Percentiles rank a stretch among this genome's conserved stretches.
phyloP scores from a whole-genome alignment of 148 eudicot genomes.

The Dysphania ambrosioides region DNA sequence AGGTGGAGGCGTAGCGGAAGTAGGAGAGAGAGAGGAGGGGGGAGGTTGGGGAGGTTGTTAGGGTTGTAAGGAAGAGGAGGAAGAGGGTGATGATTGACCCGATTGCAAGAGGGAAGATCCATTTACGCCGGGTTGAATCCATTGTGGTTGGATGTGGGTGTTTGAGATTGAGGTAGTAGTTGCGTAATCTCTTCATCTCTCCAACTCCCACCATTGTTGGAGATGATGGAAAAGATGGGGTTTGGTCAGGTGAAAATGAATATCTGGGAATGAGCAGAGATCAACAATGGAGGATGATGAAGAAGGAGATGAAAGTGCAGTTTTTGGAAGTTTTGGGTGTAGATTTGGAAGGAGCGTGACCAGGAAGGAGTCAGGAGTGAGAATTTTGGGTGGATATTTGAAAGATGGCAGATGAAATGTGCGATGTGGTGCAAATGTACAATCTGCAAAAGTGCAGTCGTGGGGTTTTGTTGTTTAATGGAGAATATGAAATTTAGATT shows the following conservation, averaged over 20 bases:
- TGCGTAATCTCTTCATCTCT: slow-evolving; percentile 60
- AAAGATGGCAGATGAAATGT: no score
- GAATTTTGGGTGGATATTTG: no score
- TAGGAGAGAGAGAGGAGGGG: slow-evolving; percentile 31
- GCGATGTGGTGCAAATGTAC: no score
- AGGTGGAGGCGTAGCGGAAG: slow-evolving; percentile 19
- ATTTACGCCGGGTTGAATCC: slow-evolving; percentile 39
- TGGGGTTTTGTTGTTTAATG: no score
- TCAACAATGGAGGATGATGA: no score
- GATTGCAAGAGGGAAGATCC: slow-evolving; percentile 72
- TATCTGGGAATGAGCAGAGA: not conserved
- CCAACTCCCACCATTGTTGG: slow-evolving; percentile 4
- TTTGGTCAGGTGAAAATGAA: not conserved
- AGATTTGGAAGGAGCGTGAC: no score
- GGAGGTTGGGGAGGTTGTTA: slow-evolving; percentile 42
- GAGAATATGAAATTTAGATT: no score
- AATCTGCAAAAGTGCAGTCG: no score
- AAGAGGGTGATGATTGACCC: slow-evolving; percentile 51
- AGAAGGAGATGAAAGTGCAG: no score
- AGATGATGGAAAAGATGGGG: not conserved
- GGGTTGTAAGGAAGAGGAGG: slow-evolving; percentile 51
- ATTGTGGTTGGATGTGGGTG: slow-evolving; percentile 35
- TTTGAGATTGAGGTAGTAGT: slow-evolving; percentile 41
- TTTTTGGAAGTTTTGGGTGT: no score
- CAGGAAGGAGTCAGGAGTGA: no score